These are phyloP conservation scores for Pestalotiopsis sp. DNA, from an alignment of 2,329 filamentous ascomycete species.

Conservation along the genomic window DNA sequence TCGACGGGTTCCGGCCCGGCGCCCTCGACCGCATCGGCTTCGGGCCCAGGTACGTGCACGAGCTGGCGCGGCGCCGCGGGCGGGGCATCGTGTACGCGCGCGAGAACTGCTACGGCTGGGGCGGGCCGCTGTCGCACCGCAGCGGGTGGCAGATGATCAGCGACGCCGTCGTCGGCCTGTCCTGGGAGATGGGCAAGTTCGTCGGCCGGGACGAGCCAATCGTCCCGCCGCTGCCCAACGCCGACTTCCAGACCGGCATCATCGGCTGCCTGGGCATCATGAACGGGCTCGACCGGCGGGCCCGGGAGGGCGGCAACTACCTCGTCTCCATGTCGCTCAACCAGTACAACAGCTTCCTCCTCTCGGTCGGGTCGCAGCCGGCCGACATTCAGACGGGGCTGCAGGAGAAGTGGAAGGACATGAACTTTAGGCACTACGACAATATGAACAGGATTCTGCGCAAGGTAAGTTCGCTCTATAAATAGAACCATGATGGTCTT, in stretches of 20 bases:
- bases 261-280: conserved; percentile 31
- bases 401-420: conserved; percentile 28
- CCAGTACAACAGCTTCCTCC: conserved; percentile 32
- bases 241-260: conserved; percentile 9
- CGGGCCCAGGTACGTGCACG: conserved; percentile 53
- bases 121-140: conserved; percentile 60
- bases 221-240: conserved; percentile 22
- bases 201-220: conserved; percentile 30
- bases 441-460: conserved; percentile 33
- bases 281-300: conserved; percentile 20
- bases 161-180: conserved; percentile 36
- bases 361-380: conserved; percentile 29
- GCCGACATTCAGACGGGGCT: conserved; percentile 24
- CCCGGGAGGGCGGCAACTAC: conserved; percentile 22
- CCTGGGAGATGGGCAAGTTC: conserved; percentile 32
- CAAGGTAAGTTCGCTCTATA: conserved; percentile 21
- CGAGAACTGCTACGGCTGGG: conserved; percentile 72
- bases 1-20: conserved; percentile 71
- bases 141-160: conserved; percentile 63
- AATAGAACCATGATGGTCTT: too few species aligned
- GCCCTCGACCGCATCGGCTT: conserved; percentile 67
- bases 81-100: conserved; percentile 69
- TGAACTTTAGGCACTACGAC: conserved; percentile 30
- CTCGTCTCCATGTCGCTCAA: conserved; percentile 33
- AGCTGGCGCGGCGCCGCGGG: conserved; percentile 55